Conservation (phyloP, 1,284 basidiomycete genomes). For the Neolentinus lepideus region DNA sequence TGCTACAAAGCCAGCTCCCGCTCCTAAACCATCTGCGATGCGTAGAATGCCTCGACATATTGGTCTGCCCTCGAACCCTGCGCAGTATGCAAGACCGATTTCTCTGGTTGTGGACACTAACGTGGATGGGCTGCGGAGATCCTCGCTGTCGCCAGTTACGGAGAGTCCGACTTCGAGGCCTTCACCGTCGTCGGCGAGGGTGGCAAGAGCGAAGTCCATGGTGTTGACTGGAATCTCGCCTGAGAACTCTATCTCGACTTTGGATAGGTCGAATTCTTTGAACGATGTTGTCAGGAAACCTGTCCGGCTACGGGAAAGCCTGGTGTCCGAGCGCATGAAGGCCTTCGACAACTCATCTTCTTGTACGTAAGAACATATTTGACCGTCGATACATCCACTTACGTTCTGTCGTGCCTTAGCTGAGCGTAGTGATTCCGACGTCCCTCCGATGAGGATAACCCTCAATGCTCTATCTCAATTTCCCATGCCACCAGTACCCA, state of each 20-base stretch:
- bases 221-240: slow-evolving; percentile 12
- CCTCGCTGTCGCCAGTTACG: slow-evolving; percentile 2
- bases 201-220: slow-evolving; percentile 14
- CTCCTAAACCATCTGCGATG: slow-evolving; percentile 3
- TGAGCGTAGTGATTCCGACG: slow-evolving; percentile 11
- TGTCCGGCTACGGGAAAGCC: slow-evolving; percentile 30
- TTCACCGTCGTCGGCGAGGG: not conserved
- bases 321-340: slow-evolving; percentile 43
- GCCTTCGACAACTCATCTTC: slow-evolving; percentile 22
- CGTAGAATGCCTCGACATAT: slow-evolving; percentile 4
- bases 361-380: slow-evolving; percentile 10
- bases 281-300: slow-evolving; percentile 10
- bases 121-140: not conserved
- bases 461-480: slow-evolving; percentile 26
- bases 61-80: not conserved
- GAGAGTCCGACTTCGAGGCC: not conserved
- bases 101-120: not conserved
- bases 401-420: not conserved
- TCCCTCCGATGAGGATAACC: slow-evolving; percentile 13
- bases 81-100: not conserved
- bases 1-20: not conserved
- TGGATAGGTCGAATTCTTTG: slow-evolving; percentile 17
- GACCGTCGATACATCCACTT: slow-evolving; percentile 3
- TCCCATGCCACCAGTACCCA: slow-evolving; percentile 31
- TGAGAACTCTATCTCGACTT: not conserved